Evolutionary conservation across 805 yeast species (phyloP), one percentile per base, ranked within the genome.

Genomic region (Kluyveromyces siamensis): DNA sequence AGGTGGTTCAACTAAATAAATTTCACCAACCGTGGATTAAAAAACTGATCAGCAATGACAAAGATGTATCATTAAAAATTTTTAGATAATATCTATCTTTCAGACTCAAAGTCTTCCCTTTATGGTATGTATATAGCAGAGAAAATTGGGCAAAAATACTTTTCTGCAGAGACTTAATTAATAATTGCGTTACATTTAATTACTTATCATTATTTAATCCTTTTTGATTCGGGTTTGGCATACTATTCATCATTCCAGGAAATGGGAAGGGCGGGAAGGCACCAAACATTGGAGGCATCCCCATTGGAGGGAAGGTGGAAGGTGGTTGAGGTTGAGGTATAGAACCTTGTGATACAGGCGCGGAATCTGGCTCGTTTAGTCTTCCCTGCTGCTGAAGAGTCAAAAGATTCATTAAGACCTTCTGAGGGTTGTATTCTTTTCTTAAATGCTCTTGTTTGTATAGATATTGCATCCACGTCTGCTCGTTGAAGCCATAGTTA

Each of bases 401-500:
- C 40, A 67, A 48, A 18, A 67, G 50, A 14, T 79, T 80, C 62
- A 80, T 80, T 75, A 87, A 77, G 18, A 87, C 71, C 59, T 85
- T 88, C 49, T 83, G 86, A 2, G 95, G 93, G 51, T 87, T 85
- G 68, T 81, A 90, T 51, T 85, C 90, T 6, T 83, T 82, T 48
- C 93, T 76, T 44, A 84, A 60, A 55, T 80, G 82, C 64, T 90
- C 96, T 61, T 90, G 96, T 64, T 87, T 88, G 40, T 82, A 74
- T 56, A 96, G 82, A 68, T 93, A 93, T 21, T 90, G 88, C 48
- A 85, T 81, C 99, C 99, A 93, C 14, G 97, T 85, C 55, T 86
- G 77, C 70, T 93, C 99, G 63, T 93, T 96, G 62, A 93, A 93
- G 1, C 99, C 99, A 61, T 81, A 93, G 69, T 93, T 93, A 74